Percentiles rank a stretch among this genome's conserved stretches.
Evolutionary conservation across 108 stramenopile species (phyloP).

Genomic region (Bacterosira constricta): DNA sequence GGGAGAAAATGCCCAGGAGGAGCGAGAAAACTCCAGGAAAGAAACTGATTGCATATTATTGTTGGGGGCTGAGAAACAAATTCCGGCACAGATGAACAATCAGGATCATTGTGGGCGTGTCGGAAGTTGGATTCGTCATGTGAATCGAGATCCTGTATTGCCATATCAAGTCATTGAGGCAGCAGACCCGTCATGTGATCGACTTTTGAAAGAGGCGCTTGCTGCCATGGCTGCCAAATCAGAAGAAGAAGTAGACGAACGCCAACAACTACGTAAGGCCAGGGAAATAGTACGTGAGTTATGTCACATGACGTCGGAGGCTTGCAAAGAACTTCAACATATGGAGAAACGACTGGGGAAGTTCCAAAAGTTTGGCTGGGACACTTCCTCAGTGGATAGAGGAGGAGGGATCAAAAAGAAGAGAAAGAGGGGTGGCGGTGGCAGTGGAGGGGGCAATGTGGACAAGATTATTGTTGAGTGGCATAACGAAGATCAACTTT

Average conservation of each 20-base stretch:
- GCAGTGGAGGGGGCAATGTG: conserved; percentile 8
- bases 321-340: conserved; percentile 17
- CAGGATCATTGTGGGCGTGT: background rate
- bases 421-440: conserved; percentile 2
- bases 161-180: conserved; percentile 20
- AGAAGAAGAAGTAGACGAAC: background rate
- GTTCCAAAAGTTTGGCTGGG: conserved; percentile 32
- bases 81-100: background rate
- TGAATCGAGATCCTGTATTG: conserved; percentile 50
- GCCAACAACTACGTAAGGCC: conserved; percentile 12
- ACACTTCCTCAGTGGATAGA: background rate
- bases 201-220: conserved; percentile 24
- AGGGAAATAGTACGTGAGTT: conserved; percentile 28
- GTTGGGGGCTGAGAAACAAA: conserved; percentile 2
- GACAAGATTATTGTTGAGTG: conserved; percentile 57
- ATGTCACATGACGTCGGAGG: conserved; percentile 17
- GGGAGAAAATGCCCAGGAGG: background rate
- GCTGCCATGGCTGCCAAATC: conserved; percentile 22
- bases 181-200: conserved; percentile 14
- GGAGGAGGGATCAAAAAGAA: background rate
- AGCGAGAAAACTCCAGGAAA: conserved; percentile 3
- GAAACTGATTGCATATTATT: conserved; percentile 21
- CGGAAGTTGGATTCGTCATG: background rate
- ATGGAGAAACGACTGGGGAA: conserved; percentile 30
- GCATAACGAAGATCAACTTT: conserved; percentile 28